Base-by-base conservation (phyloP, 2,329 filamentous ascomycete genomes). In the Corniculantispora saksenae region DNA sequence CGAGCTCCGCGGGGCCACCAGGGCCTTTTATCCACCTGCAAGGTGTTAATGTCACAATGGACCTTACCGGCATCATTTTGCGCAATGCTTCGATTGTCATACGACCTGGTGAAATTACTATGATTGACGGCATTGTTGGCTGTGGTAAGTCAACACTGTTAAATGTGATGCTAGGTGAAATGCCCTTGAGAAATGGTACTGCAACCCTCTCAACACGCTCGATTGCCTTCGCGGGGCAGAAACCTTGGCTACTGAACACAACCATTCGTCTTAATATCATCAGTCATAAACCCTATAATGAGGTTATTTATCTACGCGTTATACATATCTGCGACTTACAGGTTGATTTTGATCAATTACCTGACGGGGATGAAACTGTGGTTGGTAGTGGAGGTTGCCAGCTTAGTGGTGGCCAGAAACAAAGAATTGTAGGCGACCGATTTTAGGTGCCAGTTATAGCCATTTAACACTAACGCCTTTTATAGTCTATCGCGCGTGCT, bases 211-310 rank as follows among this genome's bases (percentile, higher is more conserved):
- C 29, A 5, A 58, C 61, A 4, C 23, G 32, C 21, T 57, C 66
- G 67, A 62, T 66, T 67, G 66, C 53, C 6, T 64, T n/a, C 27
- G 50, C 53, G 1, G 54, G 45, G 4, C 53, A 84, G 60, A 72
- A 70, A 0, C 76, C 81, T 0, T 84, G 81, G 80, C 72, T 82
- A 1, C 73, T 73, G 4, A 82, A 83, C 64, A 72, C 68, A 1
- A 77, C 76, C 0, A 69, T 83, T n/a, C 72, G 72, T 8, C 67
- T 79, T 0, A 79, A 78, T 43, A 79, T 84, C 7, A 65, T 78
- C 0, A 79, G 77, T 0, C 59, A 53, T 15, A 43, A 57, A 7
- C 3, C 27, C 4, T 53, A n/a, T n/a, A 17, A 64, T 15, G 19
- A 35, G 1, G 15, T 10, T 6, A 23, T 56, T 13, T 64, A 64